These are phyloP conservation scores for Aureobasidium sp. DNA, from an alignment of 2,329 filamentous ascomycete genomes.

Conservation along the genomic window DNA sequence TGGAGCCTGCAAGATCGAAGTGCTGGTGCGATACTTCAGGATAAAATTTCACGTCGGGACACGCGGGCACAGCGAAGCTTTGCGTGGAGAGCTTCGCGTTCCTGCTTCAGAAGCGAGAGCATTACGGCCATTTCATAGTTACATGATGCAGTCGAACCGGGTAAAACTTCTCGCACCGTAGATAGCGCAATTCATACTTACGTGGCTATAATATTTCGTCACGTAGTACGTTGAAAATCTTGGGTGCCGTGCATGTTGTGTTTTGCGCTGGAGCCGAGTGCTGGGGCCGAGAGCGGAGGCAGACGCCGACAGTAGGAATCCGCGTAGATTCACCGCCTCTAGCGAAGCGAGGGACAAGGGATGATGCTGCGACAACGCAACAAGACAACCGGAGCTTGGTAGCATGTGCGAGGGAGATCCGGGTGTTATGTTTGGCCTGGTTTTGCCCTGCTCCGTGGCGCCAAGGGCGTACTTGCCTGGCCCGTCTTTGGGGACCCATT, in stretches of 20 bases:
- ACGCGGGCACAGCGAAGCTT: not conserved
- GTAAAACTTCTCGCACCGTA: too few species aligned
- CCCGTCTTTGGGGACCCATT: not conserved
- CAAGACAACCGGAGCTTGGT: not conserved
- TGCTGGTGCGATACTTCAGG: not conserved
- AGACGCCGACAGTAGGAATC: not conserved
- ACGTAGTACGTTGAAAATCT: not conserved
- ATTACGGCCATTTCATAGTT: not conserved
- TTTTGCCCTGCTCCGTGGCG: not conserved
- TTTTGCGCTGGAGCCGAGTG: not conserved
- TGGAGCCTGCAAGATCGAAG: not conserved
- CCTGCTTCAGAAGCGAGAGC: not conserved
- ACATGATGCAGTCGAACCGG: too few species aligned
- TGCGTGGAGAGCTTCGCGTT: not conserved
- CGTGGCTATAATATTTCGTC: not conserved
- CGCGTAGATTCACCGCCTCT: not conserved
- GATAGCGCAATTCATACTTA: not conserved
- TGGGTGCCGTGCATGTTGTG: not conserved
- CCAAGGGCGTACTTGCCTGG: not conserved
- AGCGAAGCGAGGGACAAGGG: not conserved
- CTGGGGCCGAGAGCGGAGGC: not conserved
- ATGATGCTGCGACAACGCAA: not conserved
- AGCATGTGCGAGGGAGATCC: not conserved
- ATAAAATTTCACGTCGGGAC: not conserved
- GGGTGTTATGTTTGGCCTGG: constrained; percentile 2